These are phyloP conservation scores for Geotrichum fermentans DNA, from an alignment of 1,139 yeast species.

Conservation along the genomic window DNA sequence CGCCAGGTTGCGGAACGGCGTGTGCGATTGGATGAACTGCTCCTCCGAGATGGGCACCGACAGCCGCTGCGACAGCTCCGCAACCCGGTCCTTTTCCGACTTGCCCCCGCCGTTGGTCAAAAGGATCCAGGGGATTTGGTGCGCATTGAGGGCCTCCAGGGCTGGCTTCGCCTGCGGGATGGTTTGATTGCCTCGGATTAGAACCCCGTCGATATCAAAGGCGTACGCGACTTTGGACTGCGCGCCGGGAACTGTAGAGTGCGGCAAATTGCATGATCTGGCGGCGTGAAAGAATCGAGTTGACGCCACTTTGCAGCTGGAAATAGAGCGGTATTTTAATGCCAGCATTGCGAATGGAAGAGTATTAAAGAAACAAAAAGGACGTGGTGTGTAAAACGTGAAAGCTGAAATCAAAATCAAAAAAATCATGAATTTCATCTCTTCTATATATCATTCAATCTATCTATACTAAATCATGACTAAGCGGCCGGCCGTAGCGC, in stretches of 20 bases:
- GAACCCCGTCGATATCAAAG: conserved; percentile 76
- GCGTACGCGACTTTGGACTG: conserved; percentile 11
- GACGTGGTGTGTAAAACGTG: not conserved
- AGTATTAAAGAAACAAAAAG: no score
- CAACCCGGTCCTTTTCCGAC: conserved; percentile 58
- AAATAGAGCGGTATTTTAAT: not conserved
- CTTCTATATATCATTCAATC: no score
- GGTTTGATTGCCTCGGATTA: conserved; percentile 67
- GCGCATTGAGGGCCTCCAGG: conserved; percentile 49
- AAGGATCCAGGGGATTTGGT: conserved; percentile 71
- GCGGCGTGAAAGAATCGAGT: conserved; percentile 1
- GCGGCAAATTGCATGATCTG: no score
- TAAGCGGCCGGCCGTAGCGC: not conserved
- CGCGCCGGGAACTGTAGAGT: no score
- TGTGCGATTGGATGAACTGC: conserved; percentile 85
- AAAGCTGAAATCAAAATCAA: not conserved
- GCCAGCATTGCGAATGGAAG: not conserved
- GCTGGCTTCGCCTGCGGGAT: conserved; percentile 68
- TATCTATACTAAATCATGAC: conserved; percentile 1
- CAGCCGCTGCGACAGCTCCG: conserved; percentile 50
- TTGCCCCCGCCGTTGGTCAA: conserved; percentile 94
- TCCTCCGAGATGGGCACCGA: conserved; percentile 47
- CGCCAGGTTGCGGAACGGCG: conserved; percentile 71
- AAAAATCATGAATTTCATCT: not conserved
- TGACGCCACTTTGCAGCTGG: not conserved